Base-by-base conservation (phyloP, 495 filamentous ascomycete species). In the Penicillium bialowiezense region DNA sequence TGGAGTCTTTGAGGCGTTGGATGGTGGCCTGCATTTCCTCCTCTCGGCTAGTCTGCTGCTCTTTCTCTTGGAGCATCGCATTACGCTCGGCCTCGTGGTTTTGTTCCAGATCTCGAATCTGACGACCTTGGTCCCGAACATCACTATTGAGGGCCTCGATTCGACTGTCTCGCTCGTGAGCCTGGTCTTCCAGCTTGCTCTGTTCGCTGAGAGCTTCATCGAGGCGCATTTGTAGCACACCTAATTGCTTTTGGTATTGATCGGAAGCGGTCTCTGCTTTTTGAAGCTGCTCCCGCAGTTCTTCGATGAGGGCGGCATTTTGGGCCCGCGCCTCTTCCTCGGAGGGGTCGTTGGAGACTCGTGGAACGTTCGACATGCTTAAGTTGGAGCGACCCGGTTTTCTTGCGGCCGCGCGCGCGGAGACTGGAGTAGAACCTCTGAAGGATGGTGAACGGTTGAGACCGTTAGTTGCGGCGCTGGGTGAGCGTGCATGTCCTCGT, bases 31-130 rank as follows among this genome's bases (percentile, higher is more conserved):
- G 89, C 79, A 97, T 81, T 59, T 95, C 91, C 63, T 96, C 90
- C 60, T 95, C 89, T 34, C 84, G 76, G 53, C 84, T 84, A 28
- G 77, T 73, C 71, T 90, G 87, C 52, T 95, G 89, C 47, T 96
- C 89, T 74, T 91, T 91, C 68, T 97, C 92, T 67, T 88, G 87
- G 58, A 88, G 83, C 78, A 92, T 86, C 33, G 88, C 82, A 64
- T 82, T 89, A 34, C 91, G 82, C 70, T 98, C 93, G 37, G 84
- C 78, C 67, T 97, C 92, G 68, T 93, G 92, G 28, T 91, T 88
- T 47, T 82, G 81, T 64, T 96, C 90, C 67, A 95, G 79, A 60
- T 98, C 93, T 47, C 91, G 79, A 56, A 87, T 87, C 68, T 92
- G 84, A 41, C 90, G 82, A 13, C 83, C 78, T 33, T 82, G 76